phyloP scores from a whole-genome alignment of 1,284 basidiomycete species.

The Leccinum fuscescens region DNA sequence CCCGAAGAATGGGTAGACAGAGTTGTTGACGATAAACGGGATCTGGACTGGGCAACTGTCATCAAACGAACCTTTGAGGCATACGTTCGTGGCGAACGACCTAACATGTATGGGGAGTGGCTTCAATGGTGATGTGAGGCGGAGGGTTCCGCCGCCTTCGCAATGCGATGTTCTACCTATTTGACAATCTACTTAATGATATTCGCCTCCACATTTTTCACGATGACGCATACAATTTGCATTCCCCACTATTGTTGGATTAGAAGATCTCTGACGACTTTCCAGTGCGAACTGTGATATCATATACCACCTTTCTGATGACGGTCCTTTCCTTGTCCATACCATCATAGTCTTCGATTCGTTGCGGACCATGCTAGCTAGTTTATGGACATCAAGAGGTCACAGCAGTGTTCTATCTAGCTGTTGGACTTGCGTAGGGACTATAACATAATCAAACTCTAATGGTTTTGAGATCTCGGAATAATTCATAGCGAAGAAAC shows the following conservation, averaged over 20 bases:
- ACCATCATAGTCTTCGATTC: constrained; percentile 17
- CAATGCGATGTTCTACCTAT: constrained; percentile 10
- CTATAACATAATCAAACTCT: constrained; percentile 29
- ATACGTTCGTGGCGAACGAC: constrained; percentile 81
- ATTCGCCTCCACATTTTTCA: constrained; percentile 28
- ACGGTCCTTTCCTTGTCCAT: constrained; percentile 25
- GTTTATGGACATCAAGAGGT: constrained; percentile 10
- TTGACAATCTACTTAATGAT: constrained; percentile 33
- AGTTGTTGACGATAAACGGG: constrained; percentile 56
- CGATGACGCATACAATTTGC: constrained; percentile 26
- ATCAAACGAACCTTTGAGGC: constrained; percentile 90
- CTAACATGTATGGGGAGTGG: constrained; percentile 93
- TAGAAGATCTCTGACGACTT: constrained; percentile 28
- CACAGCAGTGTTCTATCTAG: constrained; percentile 14
- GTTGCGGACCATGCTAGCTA: constrained; percentile 16
- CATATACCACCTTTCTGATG: constrained; percentile 33
- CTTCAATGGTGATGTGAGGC: constrained; percentile 53
- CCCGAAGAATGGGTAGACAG: constrained; percentile 41
- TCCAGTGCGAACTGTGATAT: constrained; percentile 27
- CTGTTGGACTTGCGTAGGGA: constrained; percentile 21
- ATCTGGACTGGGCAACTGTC: constrained; percentile 88
- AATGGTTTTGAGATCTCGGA: constrained; percentile 13
- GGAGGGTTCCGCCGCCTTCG: neutral
- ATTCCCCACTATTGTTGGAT: constrained; percentile 32
- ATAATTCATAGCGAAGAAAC: neutral